Evolutionary conservation across 257 asterid species (phyloP), one percentile per base, ranked within the genome.

Genomic region (Jaltomata sinuosa): DNA sequence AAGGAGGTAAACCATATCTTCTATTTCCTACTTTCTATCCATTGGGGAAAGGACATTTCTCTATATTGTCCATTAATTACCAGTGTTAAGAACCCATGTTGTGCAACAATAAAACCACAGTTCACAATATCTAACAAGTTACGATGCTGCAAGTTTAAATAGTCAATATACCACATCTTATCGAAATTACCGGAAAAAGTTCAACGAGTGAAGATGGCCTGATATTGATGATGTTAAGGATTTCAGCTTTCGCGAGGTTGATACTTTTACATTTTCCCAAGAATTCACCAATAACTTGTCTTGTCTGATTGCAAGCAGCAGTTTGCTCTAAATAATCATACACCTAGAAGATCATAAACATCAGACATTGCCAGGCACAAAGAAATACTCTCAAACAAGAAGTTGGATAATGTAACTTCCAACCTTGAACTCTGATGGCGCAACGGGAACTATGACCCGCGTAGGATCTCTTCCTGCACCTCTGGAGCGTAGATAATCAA

Each of bases 381-480:
- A 5, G 1, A 82, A 74, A 31, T 32, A 85, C 32, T 19, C 34
- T n/a, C 38, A 68, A 36, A 36, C 59, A 42, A 8, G 6, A 40
- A 22, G 61, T 77, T 57, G n/a, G 22, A 45, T 65, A 53, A 62
- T 4, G 32, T 42, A 87, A 76, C 69, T 52, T 53, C 78, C 19
- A 57, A 94, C 99, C 98, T 94, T 93, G 90, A 90, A 93, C 88
- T 96, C 98, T 49, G 94, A 92, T 42, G 90, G 91, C 0, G 92
- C 85, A 3, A 96, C 87, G 2, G 96, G 83, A 62, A 93, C 92
- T 78, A 92, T 88, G 83, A 88, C 89, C 22, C 97, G 93, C 3
- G 97, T 89, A 69, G 92, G 92, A 86, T 94, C 98, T 81, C 84
- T 93, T 50, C 94, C 97, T 79, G 98, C 97, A 6, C 96, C 99